Percentiles rank a stretch among this genome's conserved stretches.
Evolutionary conservation across 202 grass and related monocot species (phyloP).

Genomic region (Saccharum hybrid): DNA sequence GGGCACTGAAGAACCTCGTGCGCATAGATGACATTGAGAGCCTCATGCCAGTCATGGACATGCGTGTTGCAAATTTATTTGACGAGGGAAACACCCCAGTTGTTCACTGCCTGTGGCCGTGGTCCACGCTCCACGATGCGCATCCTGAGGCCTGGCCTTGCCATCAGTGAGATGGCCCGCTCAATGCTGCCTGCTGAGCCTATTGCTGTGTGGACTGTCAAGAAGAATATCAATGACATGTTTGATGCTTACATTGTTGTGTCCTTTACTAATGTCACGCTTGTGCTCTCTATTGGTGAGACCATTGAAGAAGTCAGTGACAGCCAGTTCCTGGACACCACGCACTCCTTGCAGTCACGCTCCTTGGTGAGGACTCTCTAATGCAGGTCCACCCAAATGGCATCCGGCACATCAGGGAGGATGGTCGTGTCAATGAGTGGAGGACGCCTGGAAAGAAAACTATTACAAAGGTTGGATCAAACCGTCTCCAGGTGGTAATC

Average conservation of each 20-base stretch:
- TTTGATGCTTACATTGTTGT: constrained; percentile 99
- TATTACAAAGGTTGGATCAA: constrained; percentile 90
- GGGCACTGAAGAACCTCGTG: constrained; percentile 79
- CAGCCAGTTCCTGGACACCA: constrained; percentile 91
- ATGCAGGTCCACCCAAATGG: constrained; percentile 98
- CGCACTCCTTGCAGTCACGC: constrained; percentile 87
- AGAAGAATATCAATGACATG: constrained; percentile 95
- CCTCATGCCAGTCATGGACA: constrained; percentile 98
- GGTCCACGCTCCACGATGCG: constrained; percentile 79
- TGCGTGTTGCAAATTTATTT: constrained; percentile 87
- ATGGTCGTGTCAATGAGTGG: constrained; percentile 98
- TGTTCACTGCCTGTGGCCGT: constrained; percentile 84
- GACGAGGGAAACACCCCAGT: constrained; percentile 97
- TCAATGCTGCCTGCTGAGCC: constrained; percentile 87
- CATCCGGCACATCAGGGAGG: constrained; percentile 96
- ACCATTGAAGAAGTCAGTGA: constrained; percentile 97
- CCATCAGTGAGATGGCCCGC: constrained; percentile 93
- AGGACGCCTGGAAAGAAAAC: constrained; percentile 96
- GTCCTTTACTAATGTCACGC: constrained; percentile 89
- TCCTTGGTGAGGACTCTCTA: constrained; percentile 92
- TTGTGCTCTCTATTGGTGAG: constrained; percentile 97
- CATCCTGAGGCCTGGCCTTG: constrained; percentile 89
- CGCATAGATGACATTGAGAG: constrained; percentile 82
- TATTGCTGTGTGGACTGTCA: constrained; percentile 96
- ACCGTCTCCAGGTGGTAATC: constrained; percentile 88